Percentiles rank a stretch among this genome's conserved stretches.
These are phyloP conservation scores for Kernera saxatilis DNA, from an alignment of 345 rosid species.

Conservation along the genomic window DNA sequence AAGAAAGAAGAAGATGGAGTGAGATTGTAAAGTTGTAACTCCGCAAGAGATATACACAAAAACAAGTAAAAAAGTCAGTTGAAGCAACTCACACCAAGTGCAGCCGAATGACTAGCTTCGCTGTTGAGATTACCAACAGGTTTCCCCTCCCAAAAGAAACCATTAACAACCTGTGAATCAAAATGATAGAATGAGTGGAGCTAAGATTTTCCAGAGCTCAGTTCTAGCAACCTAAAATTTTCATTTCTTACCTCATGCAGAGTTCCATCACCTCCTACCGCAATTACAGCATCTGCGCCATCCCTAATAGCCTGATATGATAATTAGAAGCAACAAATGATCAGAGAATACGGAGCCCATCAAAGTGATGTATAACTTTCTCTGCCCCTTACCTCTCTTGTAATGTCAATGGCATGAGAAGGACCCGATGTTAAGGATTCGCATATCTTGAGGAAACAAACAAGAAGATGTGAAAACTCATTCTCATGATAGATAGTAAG, in stretches of 20 bases:
- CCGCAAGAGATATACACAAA: neutral
- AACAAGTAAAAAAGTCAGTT: neutral
- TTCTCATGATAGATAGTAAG: neutral
- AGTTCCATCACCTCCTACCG: constrained; percentile 99
- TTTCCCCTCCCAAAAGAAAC: constrained; percentile 87
- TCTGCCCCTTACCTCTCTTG: constrained; percentile 66
- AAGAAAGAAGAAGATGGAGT: neutral
- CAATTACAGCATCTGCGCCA: constrained; percentile 96
- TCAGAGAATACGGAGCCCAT: neutral
- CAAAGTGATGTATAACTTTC: neutral
- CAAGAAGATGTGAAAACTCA: neutral
- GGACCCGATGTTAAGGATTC: constrained; percentile 93
- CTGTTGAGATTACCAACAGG: constrained; percentile 44
- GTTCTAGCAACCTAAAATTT: constrained; percentile 1
- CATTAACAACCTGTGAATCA: constrained; percentile 72
- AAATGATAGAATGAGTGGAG: neutral
- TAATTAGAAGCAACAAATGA: constrained; percentile 2
- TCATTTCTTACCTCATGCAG: constrained; percentile 67
- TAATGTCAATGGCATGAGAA: constrained; percentile 84
- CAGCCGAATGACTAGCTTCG: constrained; percentile 55
- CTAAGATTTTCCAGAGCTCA: neutral
- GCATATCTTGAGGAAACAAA: constrained; percentile 46
- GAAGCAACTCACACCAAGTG: constrained; percentile 76
- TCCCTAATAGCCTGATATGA: constrained; percentile 68
- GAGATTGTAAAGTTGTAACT: neutral